Evolutionary conservation across 768 basidiomycete species (phyloP), one percentile per base, ranked within the genome.

Genomic region (Tubosaeta brunneosetosa): DNA sequence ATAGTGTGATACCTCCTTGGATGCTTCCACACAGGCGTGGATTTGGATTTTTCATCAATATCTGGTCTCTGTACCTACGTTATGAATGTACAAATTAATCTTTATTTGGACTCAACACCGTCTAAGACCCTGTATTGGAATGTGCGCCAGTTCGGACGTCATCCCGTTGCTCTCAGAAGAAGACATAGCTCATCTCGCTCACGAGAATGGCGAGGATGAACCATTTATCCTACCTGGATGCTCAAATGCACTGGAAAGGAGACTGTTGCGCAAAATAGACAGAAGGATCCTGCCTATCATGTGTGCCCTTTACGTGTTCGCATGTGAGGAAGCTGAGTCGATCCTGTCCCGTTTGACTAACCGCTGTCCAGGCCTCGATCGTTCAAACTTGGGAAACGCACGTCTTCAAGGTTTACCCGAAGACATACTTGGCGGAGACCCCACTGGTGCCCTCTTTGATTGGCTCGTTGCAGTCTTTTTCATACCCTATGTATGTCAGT

Each of bases 401-500:
- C 78, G 88, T 46, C 71, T 90, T 36, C 86, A 86, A 69, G 84
- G 86, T 11, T 69, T 91, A 11, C 78, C 84, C 3, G 64, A 79
- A 37, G 85, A 90, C 53, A 70, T 74, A 11, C 79, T 91, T 12
- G 76, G 76, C 12, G 86, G 87, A 8, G 88, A 90, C 59, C 77
- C 78, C 9, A 82, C 81, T 0, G 87, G 88, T 1, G 56, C 74
- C 22, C 72, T 82, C n/a, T 90, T 87, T 61, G 87, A 87, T 63
- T 89, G 86, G 88, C 68, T 88, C 40, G 86, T 84, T 52, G 84
- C 87, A 1, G 75, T 77, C 8, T 91, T 91, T 71, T 91, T 85
- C 69, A 82, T 91, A 68, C 82, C 89, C 56, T 91, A 90, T 65
- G 87, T 85, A 51, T 51, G 79, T 69, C 4, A 10, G 22, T 22